phyloP scores from a whole-genome alignment of 768 basidiomycete genomes.

The Suillus decipiens region DNA sequence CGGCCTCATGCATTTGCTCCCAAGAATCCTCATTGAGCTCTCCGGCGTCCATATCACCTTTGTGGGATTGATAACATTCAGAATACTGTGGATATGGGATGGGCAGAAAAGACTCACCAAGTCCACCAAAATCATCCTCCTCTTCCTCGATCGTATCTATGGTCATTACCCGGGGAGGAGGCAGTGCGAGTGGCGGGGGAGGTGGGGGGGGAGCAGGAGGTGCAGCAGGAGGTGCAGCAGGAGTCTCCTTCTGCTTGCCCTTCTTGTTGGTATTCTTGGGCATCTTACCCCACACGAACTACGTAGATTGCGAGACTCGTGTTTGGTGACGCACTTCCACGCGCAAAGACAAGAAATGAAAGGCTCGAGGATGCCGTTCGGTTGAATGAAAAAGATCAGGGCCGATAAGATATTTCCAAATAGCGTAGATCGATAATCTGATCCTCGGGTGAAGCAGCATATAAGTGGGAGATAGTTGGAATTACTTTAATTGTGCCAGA shows the following conservation, averaged over 20 bases:
- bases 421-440: slow-evolving; percentile 13
- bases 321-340: slow-evolving; percentile 29
- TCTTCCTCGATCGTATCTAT: slow-evolving; percentile 31
- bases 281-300: slow-evolving; percentile 23
- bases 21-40: slow-evolving; percentile 20
- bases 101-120: slow-evolving; percentile 20
- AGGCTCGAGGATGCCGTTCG: slow-evolving; percentile 26
- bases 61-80: neutral
- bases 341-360: slow-evolving; percentile 28
- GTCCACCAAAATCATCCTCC: slow-evolving; percentile 21
- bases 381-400: slow-evolving; percentile 12
- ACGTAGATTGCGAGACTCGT: slow-evolving; percentile 23
- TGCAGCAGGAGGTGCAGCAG: slow-evolving; percentile 8
- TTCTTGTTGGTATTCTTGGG: slow-evolving; percentile 37
- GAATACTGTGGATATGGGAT: slow-evolving; percentile 2
- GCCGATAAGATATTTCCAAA: slow-evolving; percentile 15
- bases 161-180: slow-evolving; percentile 12
- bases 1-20: slow-evolving; percentile 30
- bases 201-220: slow-evolving; percentile 10
- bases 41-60: slow-evolving; percentile 17
- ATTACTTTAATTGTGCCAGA: neutral
- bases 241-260: slow-evolving; percentile 34
- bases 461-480: slow-evolving; percentile 3
- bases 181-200: slow-evolving; percentile 12
- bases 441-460: neutral